phyloP scores from a whole-genome alignment of 2,329 filamentous ascomycete species.

The Nemania sp. region DNA sequence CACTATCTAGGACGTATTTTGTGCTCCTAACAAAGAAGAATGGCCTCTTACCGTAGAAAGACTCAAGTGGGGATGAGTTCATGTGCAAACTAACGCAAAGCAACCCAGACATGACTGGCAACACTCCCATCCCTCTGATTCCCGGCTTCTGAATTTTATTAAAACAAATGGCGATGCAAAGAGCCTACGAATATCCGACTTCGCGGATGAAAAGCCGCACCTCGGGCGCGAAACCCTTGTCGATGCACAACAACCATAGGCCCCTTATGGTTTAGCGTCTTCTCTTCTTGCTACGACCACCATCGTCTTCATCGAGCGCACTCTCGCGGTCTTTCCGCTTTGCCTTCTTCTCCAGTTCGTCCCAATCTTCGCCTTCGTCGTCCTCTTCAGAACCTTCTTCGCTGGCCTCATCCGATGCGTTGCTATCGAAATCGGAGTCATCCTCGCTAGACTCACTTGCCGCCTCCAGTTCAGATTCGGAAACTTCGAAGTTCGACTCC shows the following conservation, averaged over 20 bases:
- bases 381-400: slow-evolving; percentile 77
- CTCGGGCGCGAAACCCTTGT: no score
- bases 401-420: slow-evolving; percentile 83
- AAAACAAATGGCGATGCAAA: slow-evolving; percentile 19
- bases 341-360: slow-evolving; percentile 91
- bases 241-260: not conserved
- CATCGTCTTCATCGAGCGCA: slow-evolving; percentile 79
- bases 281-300: slow-evolving; percentile 77
- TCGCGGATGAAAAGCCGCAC: no score
- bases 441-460: slow-evolving; percentile 82
- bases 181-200: not conserved
- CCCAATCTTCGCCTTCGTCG: slow-evolving; percentile 91
- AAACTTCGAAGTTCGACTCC: slow-evolving; percentile 92
- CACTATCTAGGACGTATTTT: slow-evolving; percentile 7
- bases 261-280: slow-evolving; percentile 55
- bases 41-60: not conserved
- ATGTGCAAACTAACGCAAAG: slow-evolving; percentile 2
- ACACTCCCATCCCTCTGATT: not conserved
- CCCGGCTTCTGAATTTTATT: slow-evolving; percentile 20
- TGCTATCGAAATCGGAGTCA: slow-evolving; percentile 93
- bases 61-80: slow-evolving; percentile 6
- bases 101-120: not conserved
- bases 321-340: slow-evolving; percentile 82
- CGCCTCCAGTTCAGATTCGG: slow-evolving; percentile 86
- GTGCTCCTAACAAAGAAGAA: slow-evolving; percentile 12